Conservation (phyloP, 164 flowering plant genomes). For the Aristolochia contorta region DNA sequence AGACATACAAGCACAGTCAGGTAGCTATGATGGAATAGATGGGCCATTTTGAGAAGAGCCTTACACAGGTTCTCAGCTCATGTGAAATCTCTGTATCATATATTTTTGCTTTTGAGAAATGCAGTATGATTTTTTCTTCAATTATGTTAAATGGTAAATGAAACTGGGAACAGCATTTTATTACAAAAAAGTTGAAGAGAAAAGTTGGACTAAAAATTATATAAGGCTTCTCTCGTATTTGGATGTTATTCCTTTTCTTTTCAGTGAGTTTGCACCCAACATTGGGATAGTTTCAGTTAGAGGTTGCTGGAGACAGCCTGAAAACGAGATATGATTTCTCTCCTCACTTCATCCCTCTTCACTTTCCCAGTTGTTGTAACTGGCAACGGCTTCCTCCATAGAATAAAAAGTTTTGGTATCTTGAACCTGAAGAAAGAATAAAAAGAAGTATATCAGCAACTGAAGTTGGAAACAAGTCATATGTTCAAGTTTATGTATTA, state of each 20-base stretch:
- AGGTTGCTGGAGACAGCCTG: slow-evolving; percentile 34
- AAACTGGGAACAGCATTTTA: neutral
- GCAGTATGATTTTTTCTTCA: too few species aligned
- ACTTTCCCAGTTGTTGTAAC: slow-evolving; percentile 64
- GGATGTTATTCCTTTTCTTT: neutral
- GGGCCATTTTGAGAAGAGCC: too few species aligned
- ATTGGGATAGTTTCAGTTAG: slow-evolving; percentile 5
- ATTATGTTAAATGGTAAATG: neutral
- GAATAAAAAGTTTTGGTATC: slow-evolving; percentile 49
- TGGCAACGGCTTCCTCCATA: slow-evolving; percentile 65
- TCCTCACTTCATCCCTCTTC: slow-evolving; percentile 43
- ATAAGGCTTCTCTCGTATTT: neutral
- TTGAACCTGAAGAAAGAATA: slow-evolving; percentile 50
- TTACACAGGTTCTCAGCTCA: too few species aligned
- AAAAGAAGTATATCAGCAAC: neutral
- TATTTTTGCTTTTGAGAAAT: too few species aligned
- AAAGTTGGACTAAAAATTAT: neutral
- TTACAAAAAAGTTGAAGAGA: neutral
- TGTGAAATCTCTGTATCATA: too few species aligned
- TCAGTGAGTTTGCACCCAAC: neutral
- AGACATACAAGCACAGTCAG: too few species aligned
- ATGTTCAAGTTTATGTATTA: too few species aligned
- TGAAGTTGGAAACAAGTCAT: too few species aligned
- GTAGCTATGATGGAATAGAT: too few species aligned
- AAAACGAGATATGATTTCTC: slow-evolving; percentile 29